Percentiles rank a stretch among this genome's conserved stretches.
These are phyloP conservation scores for Solanum rostratum DNA, from an alignment of 257 asterid species.

Conservation along the genomic window DNA sequence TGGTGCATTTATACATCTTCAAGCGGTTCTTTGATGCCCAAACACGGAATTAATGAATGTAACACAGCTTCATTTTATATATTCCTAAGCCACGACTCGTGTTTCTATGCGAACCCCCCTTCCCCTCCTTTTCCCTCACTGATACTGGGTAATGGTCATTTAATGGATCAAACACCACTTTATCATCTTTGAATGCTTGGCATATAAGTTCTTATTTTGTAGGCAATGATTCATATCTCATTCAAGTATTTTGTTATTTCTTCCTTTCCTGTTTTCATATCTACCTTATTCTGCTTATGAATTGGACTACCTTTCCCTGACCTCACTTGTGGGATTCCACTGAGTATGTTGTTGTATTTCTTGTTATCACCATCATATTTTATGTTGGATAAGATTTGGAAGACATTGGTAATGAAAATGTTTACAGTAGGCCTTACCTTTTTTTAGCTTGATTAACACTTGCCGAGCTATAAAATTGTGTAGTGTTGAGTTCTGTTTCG, in stretches of 20 bases:
- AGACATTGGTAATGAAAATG: not conserved
- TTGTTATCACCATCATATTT: not conserved
- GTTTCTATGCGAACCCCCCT: not conserved
- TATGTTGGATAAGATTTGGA: not conserved
- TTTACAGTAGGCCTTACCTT: not conserved
- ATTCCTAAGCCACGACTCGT: not conserved
- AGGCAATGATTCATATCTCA: not conserved
- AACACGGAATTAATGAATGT: not conserved
- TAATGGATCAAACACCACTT: not conserved
- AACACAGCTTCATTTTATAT: not conserved
- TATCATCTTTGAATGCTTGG: not conserved
- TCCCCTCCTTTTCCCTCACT: not conserved
- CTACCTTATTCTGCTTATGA: too few species aligned
- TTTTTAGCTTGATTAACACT: not conserved
- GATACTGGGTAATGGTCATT: not conserved
- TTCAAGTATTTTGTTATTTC: not conserved
- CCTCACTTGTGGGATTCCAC: too few species aligned
- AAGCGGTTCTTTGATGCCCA: not conserved
- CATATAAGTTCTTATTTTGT: not conserved
- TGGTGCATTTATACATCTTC: not conserved
- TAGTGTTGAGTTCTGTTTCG: too few species aligned
- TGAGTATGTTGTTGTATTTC: too few species aligned
- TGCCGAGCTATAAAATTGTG: not conserved
- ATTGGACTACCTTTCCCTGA: too few species aligned
- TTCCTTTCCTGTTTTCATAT: too few species aligned